Evolutionary conservation across 1,284 basidiomycete genomes (phyloP).

Genomic region (Ceratobasidium sp.): DNA sequence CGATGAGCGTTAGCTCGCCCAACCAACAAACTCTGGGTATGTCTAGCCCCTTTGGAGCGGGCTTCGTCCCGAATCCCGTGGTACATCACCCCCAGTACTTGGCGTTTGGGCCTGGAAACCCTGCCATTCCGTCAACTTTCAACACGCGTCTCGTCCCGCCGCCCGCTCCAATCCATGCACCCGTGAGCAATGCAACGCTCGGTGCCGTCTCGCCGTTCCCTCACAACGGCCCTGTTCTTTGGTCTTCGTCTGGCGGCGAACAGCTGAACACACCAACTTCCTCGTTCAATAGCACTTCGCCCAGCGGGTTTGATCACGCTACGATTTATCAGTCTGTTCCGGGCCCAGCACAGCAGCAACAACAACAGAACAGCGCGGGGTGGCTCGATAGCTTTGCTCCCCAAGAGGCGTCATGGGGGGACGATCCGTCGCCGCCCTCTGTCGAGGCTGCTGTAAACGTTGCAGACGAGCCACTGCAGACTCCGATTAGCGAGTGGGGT

Average conservation of each 20-base stretch:
- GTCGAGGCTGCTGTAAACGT: conserved; percentile 37
- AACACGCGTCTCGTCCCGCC: conserved; percentile 7
- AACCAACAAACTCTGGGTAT: neutral
- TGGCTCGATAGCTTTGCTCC: neutral
- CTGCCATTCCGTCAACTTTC: neutral
- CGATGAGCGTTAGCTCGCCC: conserved; percentile 22
- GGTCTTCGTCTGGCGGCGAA: conserved; percentile 15
- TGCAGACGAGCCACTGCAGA: conserved; percentile 6
- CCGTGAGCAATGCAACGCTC: conserved; percentile 20
- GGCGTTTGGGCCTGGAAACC: neutral
- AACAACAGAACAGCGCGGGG: neutral
- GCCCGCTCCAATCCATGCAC: conserved; percentile 15
- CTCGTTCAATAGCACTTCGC: neutral
- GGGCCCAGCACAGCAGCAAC: neutral
- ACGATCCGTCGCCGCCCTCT: neutral
- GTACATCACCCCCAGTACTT: conserved; percentile 29
- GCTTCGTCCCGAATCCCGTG: conserved; percentile 22
- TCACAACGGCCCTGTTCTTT: conserved; percentile 27
- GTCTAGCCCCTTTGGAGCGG: conserved; percentile 16
- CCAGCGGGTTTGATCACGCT: conserved; percentile 1
- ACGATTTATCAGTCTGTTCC: conserved; percentile 29
- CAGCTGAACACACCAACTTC: conserved; percentile 9
- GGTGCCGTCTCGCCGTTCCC: conserved; percentile 32
- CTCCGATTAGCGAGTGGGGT: conserved; percentile 2
- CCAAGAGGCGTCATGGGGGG: conserved; percentile 4